Base-by-base conservation (phyloP, 1,284 basidiomycete species). In the Takashimella tepidaria region DNA sequence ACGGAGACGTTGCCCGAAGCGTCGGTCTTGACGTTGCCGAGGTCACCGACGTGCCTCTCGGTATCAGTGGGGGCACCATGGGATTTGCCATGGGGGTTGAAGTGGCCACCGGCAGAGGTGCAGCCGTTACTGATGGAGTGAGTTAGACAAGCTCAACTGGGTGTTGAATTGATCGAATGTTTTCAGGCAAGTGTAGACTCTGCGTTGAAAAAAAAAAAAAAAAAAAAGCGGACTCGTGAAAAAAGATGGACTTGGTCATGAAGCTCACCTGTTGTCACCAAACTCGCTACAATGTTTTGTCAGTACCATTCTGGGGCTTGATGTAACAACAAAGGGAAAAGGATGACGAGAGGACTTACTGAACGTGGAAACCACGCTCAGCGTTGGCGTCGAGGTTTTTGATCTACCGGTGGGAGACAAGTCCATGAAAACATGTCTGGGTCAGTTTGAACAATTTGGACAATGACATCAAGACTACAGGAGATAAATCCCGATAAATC, bases 281-380 rank as follows among this genome's bases (percentile, higher is more conserved):
- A 78, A 80, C 68, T 83, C 80, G 68, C 86, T 88, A 63, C 12
- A 21, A 5, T 20, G 47, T 16, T 13, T 41, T 3, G 58, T 60
- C 49, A 62, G 58, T n/a, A n/a, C n/a, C n/a, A n/a, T n/a, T n/a
- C 52, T 3, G 13, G 16, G n/a, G 4, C 37, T 21, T 23, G 6
- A 41, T 41, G 26, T 22, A 6, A 23, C 19, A 26, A 37, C 19
- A 8, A 4, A 37, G 31, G 16, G 10, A 37, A 22, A 4, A 3
- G 48, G 24, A 22, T 23, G 12, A 21, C 23, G 23, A 41, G 27
- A 24, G 26, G n/a, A 77, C 84, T 51, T 58, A 87, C 86, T 89
- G 87, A 59, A 89, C 76, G 72, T 89, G 88, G 78, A 89, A 88
- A 2, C 88, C 88, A 42, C 84, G 80, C 60, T 79, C 70, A 20